Evolutionary conservation across 2,329 filamentous ascomycete genomes (phyloP), one percentile per base, ranked within the genome.

Genomic region (Aspergillus udagawae): DNA sequence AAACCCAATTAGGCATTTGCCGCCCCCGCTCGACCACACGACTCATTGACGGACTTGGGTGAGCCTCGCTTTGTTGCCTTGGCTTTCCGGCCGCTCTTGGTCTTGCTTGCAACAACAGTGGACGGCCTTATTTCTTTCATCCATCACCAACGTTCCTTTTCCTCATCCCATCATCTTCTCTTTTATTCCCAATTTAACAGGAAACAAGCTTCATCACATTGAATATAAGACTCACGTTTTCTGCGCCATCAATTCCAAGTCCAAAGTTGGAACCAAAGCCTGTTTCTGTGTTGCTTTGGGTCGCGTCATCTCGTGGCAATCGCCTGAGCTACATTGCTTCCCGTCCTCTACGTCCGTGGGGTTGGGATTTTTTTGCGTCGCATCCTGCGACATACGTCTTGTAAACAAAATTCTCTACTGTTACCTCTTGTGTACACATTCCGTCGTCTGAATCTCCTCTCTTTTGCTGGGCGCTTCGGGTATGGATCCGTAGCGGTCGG

Each of bases 221-320:
- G 44, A 21, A 47, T 47, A 47, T 23, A 23, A 47, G 4, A 6
- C 21, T 3, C 12, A 17, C 44, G 1, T 14, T 3, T 25, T 14
- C 21, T 47, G 12, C 21, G 23, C 12, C 23, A 17, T 25, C 21
- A 23, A 47, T 23, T 23, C 10, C 44, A 25, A 25, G 44, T 47
- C 23, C 21, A 14, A 3, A 21, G 20, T 45, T 45, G 42, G 42
- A 12, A 45, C 42, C 42, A 12, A 12, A 45, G 8, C 42, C 20
- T 47, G 44, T 47, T 47, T 47, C 44, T 47, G 4, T 47, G n/a
- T 47, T 47, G 44, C 44, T 47, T 7, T 47, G 44, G 20, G 41
- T 53, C 51, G 51, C 51, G 51, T 53, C 51, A 53, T 53, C 42
- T 48, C 51, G 51, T 53, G 51, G 51, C 51, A 44, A 53, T 47